Conservation (phyloP, 805 yeast genomes). For the Helenozyma rhizophorensis region DNA sequence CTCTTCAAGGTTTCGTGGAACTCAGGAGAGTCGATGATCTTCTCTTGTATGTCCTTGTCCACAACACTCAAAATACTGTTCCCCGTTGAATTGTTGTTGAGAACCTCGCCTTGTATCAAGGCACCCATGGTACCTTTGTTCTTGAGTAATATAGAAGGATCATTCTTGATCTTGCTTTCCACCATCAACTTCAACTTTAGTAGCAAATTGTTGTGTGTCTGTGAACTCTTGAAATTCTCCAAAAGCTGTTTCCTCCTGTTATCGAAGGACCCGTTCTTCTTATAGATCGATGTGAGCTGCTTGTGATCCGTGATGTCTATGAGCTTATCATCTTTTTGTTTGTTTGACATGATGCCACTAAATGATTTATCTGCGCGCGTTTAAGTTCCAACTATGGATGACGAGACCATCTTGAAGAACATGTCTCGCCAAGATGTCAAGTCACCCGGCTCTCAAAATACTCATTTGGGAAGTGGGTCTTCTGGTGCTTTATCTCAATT, state of each 20-base stretch:
- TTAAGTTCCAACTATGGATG: too few relatives aligned
- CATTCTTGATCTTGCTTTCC: conserved; percentile 42
- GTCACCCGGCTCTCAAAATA: too few relatives aligned
- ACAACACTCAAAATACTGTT: conserved; percentile 34
- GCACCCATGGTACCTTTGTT: conserved; percentile 51
- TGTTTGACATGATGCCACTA: too few relatives aligned
- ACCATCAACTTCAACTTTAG: conserved; percentile 39
- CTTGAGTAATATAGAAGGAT: conserved; percentile 44
- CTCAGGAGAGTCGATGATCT: conserved; percentile 38
- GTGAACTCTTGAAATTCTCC: conserved; percentile 39
- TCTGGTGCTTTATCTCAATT: too few relatives aligned
- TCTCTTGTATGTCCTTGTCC: conserved; percentile 41
- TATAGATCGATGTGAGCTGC: conserved; percentile 38
- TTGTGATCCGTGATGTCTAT: conserved; percentile 25
- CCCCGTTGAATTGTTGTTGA: conserved; percentile 18
- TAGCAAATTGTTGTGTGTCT: conserved; percentile 37
- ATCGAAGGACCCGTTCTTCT: conserved; percentile 49
- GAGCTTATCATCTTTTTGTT: too few relatives aligned
- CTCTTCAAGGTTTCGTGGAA: conserved; percentile 29
- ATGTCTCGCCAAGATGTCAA: too few relatives aligned
- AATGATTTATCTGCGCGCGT: too few relatives aligned
- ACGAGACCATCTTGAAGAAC: too few relatives aligned
- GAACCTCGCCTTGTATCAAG: conserved; percentile 47
- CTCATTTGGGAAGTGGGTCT: too few relatives aligned
- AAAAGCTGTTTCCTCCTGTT: conserved; percentile 38